Conservation (phyloP, 1,139 yeast genomes). For the Martiniozyma asiatica region DNA sequence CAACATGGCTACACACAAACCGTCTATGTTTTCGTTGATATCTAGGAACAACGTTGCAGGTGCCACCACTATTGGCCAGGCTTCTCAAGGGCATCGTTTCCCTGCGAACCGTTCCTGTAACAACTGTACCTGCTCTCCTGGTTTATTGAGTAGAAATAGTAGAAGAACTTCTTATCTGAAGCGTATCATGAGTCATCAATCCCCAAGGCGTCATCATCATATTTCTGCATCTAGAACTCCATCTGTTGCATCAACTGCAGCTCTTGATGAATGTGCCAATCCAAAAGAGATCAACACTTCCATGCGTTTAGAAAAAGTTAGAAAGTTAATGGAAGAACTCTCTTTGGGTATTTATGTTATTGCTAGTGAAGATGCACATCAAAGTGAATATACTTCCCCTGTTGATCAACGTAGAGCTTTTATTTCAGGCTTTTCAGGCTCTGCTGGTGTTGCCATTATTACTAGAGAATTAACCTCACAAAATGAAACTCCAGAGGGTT, state of each 20-base stretch:
- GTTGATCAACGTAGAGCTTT: conserved; percentile 41
- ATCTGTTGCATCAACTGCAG: conserved; percentile 4
- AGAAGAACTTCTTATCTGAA: conserved; percentile 31
- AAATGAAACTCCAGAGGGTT: conserved; percentile 48
- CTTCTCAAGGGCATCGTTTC: conserved; percentile 12
- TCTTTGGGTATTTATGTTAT: conserved; percentile 39
- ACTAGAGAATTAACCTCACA: conserved; percentile 56
- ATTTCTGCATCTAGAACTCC: conserved; percentile 2
- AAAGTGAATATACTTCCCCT: conserved; percentile 39
- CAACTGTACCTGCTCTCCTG: conserved; percentile 77
- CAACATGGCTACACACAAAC: conserved; percentile 11
- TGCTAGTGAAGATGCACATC: conserved; percentile 53
- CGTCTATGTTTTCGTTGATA: conserved; percentile 24
- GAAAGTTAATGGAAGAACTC: conserved; percentile 30
- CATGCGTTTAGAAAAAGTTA: conserved; percentile 22
- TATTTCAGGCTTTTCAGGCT: conserved; percentile 43
- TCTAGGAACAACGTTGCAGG: conserved; percentile 22
- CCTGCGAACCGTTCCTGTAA: conserved; percentile 36
- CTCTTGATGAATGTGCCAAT: conserved; percentile 1
- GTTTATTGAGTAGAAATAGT: conserved; percentile 54
- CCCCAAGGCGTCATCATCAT: conserved; percentile 3
- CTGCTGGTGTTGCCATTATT: conserved; percentile 44
- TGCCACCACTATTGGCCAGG: conserved; percentile 20
- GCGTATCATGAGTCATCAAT: conserved; percentile 19
- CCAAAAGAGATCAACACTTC: conserved; percentile 22